Conservation (phyloP, 148 eudicot species). For the Persicaria maculosa region DNA sequence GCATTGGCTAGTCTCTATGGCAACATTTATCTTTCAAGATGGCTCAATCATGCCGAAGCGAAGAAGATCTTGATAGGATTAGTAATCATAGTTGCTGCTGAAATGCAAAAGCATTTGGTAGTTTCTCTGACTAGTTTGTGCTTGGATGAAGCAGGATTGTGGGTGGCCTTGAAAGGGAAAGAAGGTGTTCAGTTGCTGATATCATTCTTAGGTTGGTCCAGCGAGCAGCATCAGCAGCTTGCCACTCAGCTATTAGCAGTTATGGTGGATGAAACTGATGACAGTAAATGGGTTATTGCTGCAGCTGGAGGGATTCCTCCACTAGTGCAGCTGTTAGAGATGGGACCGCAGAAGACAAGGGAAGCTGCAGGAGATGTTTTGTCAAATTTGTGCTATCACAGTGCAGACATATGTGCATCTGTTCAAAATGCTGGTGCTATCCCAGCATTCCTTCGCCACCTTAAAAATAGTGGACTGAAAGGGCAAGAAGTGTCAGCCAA, state of each 20-base stretch:
- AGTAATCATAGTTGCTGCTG: constrained; percentile 52
- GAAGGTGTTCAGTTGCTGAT: constrained; percentile 80
- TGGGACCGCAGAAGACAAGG: constrained; percentile 63
- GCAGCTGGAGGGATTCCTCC: constrained; percentile 96
- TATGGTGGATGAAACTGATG: constrained; percentile 62
- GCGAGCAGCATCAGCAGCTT: constrained; percentile 81
- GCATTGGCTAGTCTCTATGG: constrained; percentile 80
- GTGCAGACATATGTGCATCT: constrained; percentile 76
- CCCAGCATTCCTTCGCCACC: constrained; percentile 64
- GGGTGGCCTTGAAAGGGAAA: constrained; percentile 69
- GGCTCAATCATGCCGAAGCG: constrained; percentile 47
- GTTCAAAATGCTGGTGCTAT: constrained; percentile 79
- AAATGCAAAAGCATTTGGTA: constrained; percentile 60
- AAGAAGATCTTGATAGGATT: constrained; percentile 64
- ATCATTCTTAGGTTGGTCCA: constrained; percentile 59
- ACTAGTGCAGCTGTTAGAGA: constrained; percentile 63
- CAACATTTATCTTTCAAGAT: constrained; percentile 41
- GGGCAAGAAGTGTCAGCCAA: constrained; percentile 69
- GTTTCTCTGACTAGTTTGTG: constrained; percentile 56
- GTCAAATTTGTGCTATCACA: constrained; percentile 63
- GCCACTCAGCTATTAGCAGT: constrained; percentile 55
- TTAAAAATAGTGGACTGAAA: constrained; percentile 55
- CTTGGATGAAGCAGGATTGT: constrained; percentile 43
- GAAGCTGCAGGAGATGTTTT: constrained; percentile 59
- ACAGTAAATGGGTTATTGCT: constrained; percentile 90